Evolutionary conservation across 805 yeast species (phyloP), one percentile per base, ranked within the genome.

Genomic region (Kodamaea kakaduensis): DNA sequence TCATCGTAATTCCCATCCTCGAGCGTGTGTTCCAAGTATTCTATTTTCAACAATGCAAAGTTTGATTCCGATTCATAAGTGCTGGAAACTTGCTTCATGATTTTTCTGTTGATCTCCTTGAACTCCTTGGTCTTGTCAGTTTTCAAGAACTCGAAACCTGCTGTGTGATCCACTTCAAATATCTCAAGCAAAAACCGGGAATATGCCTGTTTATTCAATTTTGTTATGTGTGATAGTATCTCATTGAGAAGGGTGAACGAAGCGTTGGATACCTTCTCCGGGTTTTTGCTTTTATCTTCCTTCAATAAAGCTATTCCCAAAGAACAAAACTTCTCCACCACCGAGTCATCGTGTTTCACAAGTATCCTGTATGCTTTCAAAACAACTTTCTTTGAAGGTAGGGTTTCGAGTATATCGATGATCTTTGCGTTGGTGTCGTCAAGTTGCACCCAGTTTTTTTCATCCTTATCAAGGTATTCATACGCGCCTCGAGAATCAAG

Each of bases 121-220:
- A 50, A 57, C 26, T 46, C 48, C 17, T 46, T 43, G 14, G 54
- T 49, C 14, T 54, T 55, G 32, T 60, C 48, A 12, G 43, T 41
- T 34, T 59, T 57, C 41, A 67, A 51, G 28, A 59, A 64, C 7
- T 45, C 38, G n/a, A 64, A 45, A 1, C 65, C 65, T 23, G 40
- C 38, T 1, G 50, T 47, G 6, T 62, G 52, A 25, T 55, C 50
- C 3, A 54, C 21, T 34, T 60, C 51, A 10, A 67, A 46, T 2
- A 64, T 44, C 34, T 57, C 64, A 9, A 66, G 38, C 6, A 66
- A 50, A 20, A 50, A 43, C 34, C 54, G 58, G 20, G 64, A 50
- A 40, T 63, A 66, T 5, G 44, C 32, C 3, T 47, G 45, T 18
- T 51, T 49, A 34, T 53, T 53, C 10, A 47, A 36, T 5, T 40